phyloP scores from a whole-genome alignment of 225 moss, liverwort and hornwort species.

The Anthoceros angustus region DNA sequence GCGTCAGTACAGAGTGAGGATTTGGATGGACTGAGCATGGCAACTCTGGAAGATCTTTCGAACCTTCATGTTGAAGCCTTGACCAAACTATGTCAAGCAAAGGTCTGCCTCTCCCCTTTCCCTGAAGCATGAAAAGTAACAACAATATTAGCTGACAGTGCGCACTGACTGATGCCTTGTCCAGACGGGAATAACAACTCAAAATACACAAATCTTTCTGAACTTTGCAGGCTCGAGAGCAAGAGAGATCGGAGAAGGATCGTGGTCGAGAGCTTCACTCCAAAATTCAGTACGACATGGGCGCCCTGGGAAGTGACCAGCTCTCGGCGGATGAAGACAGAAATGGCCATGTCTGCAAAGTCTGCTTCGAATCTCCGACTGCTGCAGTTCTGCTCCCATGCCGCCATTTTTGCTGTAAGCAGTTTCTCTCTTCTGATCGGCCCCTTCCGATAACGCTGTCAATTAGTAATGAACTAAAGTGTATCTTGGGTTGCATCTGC shows the following conservation, averaged over 20 bases:
- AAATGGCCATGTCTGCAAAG: constrained; percentile 34
- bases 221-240: constrained; percentile 22
- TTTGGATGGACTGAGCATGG: constrained; percentile 34
- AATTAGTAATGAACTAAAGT: neutral
- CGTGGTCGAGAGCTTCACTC: constrained; percentile 25
- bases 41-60: constrained; percentile 31
- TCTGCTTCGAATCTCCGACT: constrained; percentile 48
- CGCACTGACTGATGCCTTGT: neutral
- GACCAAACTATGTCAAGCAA: constrained; percentile 41
- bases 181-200: neutral
- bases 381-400: constrained; percentile 50
- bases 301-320: constrained; percentile 21
- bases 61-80: constrained; percentile 42
- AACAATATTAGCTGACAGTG: too few species aligned
- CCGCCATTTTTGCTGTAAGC: constrained; percentile 41
- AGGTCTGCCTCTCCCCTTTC: constrained; percentile 14
- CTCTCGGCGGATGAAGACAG: constrained; percentile 23
- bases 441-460: constrained; percentile 5
- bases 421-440: constrained; percentile 12
- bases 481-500: constrained; percentile 12
- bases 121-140: neutral
- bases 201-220: neutral
- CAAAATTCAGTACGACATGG: constrained; percentile 16
- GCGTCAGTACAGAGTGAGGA: constrained; percentile 22
- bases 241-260: constrained; percentile 31